These are phyloP conservation scores for Mycena venus DNA, from an alignment of 768 basidiomycete species.

Conservation along the genomic window DNA sequence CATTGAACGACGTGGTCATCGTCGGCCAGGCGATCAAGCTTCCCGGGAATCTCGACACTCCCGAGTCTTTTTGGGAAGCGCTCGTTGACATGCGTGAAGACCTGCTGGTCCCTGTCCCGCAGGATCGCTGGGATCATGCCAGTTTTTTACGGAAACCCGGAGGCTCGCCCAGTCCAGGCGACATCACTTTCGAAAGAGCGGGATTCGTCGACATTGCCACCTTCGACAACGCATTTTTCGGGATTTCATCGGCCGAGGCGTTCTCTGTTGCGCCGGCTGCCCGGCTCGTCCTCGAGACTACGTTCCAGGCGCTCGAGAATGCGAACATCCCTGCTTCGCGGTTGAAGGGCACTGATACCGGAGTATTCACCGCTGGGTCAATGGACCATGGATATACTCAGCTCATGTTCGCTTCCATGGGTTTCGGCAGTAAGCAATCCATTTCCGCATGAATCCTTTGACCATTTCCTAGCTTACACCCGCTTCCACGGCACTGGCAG, in stretches of 20 bases:
- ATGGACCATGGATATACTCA: conserved; percentile 49
- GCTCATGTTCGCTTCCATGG: conserved; percentile 46
- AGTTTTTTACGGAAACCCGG: conserved; percentile 45
- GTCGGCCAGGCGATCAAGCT: conserved; percentile 52
- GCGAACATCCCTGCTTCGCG: conserved; percentile 50
- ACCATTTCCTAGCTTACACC: conserved; percentile 41
- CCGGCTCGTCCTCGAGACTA: conserved; percentile 49
- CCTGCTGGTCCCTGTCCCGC: conserved; percentile 45
- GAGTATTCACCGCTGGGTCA: conserved; percentile 48
- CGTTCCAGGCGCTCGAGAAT: conserved; percentile 53
- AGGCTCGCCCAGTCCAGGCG: conserved; percentile 40
- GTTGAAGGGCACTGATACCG: conserved; percentile 48
- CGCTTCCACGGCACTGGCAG: conserved; percentile 50
- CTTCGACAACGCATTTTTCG: conserved; percentile 53
- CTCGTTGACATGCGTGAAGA: conserved; percentile 48
- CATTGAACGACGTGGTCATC: conserved; percentile 48
- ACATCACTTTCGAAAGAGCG: conserved; percentile 47
- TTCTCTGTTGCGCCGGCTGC: conserved; percentile 45
- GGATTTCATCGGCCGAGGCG: conserved; percentile 51
- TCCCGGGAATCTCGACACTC: conserved; percentile 48
- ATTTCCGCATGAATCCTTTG: neutral
- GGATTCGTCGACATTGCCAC: conserved; percentile 48
- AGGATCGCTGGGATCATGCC: conserved; percentile 52
- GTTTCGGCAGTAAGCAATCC: conserved; percentile 44
- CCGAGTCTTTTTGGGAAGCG: conserved; percentile 48